These are phyloP conservation scores for Teratosphaeria gauchensis DNA, from an alignment of 2,329 filamentous ascomycete genomes.

Conservation along the genomic window DNA sequence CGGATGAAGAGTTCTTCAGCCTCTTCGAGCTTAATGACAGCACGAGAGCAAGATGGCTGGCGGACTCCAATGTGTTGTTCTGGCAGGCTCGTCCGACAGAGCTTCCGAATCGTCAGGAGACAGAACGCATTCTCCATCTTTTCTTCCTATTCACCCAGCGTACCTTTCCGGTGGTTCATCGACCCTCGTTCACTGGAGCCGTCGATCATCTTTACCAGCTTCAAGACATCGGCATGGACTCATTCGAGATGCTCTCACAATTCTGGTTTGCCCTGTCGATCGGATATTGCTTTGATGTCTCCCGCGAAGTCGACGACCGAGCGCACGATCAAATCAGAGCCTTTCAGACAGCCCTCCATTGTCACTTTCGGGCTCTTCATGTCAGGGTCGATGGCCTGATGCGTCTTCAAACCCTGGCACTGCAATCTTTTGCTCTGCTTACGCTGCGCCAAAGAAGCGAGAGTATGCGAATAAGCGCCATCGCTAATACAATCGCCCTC, in stretches of 20 bases:
- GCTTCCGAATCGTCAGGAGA: neutral
- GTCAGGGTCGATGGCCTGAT: constrained; percentile 1
- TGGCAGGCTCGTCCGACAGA: neutral
- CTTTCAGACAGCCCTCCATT: constrained; percentile 1
- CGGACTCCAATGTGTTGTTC: neutral
- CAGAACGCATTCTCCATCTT: neutral
- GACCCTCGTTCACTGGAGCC: constrained; percentile 1
- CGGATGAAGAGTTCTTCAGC: constrained; percentile 4
- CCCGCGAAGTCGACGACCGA: constrained; percentile 1
- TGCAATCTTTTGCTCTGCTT: constrained; percentile 5
- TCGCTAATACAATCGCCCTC: constrained; percentile 2
- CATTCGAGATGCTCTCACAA: constrained; percentile 4
- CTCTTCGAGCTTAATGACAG: constrained; percentile 6
- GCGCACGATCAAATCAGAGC: constrained; percentile 3
- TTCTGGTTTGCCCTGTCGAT: constrained; percentile 6
- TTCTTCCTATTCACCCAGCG: constrained; percentile 9
- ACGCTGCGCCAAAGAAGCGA: constrained; percentile 6
- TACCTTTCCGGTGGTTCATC: constrained; percentile 6
- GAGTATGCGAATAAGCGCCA: constrained; percentile 3
- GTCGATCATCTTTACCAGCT: constrained; percentile 2
- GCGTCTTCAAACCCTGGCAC: constrained; percentile 4
- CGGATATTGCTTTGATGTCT: constrained; percentile 3
- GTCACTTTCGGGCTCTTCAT: constrained; percentile 2
- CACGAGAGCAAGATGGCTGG: constrained; percentile 1
- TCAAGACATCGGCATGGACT: constrained; percentile 5